Conservation (phyloP, 208 protist species). For the Wallacemonas sp. region DNA sequence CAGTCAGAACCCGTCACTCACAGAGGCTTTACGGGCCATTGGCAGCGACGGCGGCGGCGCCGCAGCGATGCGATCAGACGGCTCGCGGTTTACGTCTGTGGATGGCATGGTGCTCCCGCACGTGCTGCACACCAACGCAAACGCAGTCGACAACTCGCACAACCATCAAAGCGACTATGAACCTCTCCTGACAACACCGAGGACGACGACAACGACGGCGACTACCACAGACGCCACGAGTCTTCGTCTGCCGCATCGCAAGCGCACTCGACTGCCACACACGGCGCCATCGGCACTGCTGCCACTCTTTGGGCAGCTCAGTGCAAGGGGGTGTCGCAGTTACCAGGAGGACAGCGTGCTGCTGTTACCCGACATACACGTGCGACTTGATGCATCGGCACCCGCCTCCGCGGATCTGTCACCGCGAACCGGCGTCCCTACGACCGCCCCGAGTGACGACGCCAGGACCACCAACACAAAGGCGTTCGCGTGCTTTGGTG, state of each 20-base stretch:
- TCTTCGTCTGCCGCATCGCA: too few species aligned
- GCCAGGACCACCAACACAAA: background rate
- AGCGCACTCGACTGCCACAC: too few species aligned
- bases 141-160: too few species aligned
- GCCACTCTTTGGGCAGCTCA: conserved; percentile 25
- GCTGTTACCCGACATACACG: conserved; percentile 19
- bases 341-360: conserved; percentile 43
- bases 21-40: background rate
- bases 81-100: too few species aligned
- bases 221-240: background rate
- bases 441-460: too few species aligned
- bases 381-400: conserved; percentile 10
- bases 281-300: background rate
- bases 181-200: too few species aligned
- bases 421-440: too few species aligned
- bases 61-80: too few species aligned
- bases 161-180: too few species aligned
- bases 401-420: too few species aligned
- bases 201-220: background rate
- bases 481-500: conserved; percentile 44
- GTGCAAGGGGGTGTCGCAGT: conserved; percentile 30
- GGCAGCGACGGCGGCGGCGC: too few species aligned
- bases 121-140: background rate
- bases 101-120: background rate
- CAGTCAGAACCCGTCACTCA: background rate